Evolutionary conservation across 2,329 filamentous ascomycete species (phyloP), one percentile per base, ranked within the genome.

Genomic region (Fusarium scirpi): DNA sequence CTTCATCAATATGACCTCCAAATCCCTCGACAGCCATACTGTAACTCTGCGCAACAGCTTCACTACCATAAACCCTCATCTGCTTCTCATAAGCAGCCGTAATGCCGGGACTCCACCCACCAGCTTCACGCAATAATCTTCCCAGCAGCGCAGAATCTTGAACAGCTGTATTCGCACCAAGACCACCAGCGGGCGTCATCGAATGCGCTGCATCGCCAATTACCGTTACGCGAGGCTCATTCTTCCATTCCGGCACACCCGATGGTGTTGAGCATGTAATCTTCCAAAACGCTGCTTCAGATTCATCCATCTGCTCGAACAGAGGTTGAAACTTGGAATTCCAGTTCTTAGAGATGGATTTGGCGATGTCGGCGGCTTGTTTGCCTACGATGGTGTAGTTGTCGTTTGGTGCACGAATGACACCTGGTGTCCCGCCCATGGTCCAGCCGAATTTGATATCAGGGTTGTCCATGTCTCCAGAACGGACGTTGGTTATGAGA

Each of bases 211-310:
- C 86, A 70, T 89, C 87, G 2, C 87, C 87, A 57, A 89, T 85
- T 1, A 89, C 80, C 0, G 87, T 89, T 12, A 89, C 86, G 0
- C 88, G 82, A 0, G 85, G 82, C 56, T 89, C 84, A 46, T 88
- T 90, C 11, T 79, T 71, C 89, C 89, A 91, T 46, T 85, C 81
- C 0, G 89, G 89, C 0, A 91, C 86, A 3, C 88, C 88, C 1
- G 81, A 81, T 0, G 88, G 89, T 1, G 82, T 85, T 1, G 87
- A 90, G 69, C 87, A 90, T 3, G 88, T 90, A 49, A 91, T 90
- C 71, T 90, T 91, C 87, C 88, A 90, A 69, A 91, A 91, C 0
- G 89, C 88, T 0, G 89, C 86, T 67, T 91, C 86, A 0, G 77
- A 67, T 58, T 84, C 85, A 8, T 80, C 75, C 86, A 90, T 90